A percentile compares a stretch with the other conserved stretches of the same genome.
These are phyloP conservation scores for Phyllosticta ampelicida DNA, from an alignment of 2,329 filamentous ascomycete genomes.

Conservation along the genomic window DNA sequence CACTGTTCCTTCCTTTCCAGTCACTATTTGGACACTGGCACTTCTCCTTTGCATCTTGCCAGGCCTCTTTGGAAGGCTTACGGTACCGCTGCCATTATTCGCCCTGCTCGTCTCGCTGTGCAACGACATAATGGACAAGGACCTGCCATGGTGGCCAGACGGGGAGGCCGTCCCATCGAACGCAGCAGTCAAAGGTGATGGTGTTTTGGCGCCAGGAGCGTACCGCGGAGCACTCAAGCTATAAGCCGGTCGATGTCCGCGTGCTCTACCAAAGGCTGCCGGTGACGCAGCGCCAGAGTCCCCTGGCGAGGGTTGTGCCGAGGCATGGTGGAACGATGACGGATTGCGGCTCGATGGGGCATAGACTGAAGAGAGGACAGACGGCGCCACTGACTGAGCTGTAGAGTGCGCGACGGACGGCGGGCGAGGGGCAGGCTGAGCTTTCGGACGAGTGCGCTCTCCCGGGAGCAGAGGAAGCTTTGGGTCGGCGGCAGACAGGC, in stretches of 20 bases:
- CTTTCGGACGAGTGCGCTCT: conserved; percentile 7
- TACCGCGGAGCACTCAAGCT: conserved; percentile 41
- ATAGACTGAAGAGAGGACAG: conserved; percentile 26
- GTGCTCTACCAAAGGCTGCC: conserved; percentile 9
- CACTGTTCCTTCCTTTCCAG: conserved; percentile 23
- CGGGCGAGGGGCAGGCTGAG: conserved; percentile 15
- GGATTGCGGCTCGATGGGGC: conserved; percentile 13
- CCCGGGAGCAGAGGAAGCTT: background rate
- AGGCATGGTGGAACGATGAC: conserved; percentile 16
- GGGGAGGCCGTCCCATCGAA: conserved; percentile 18
- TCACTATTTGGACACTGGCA: conserved; percentile 67
- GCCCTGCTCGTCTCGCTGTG: conserved; percentile 5
- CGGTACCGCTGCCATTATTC: background rate
- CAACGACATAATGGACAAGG: conserved; percentile 40
- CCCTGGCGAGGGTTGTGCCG: background rate
- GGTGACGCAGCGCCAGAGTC: conserved; percentile 4
- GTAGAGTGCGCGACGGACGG: conserved; percentile 15
- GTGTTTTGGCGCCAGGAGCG: conserved; percentile 1
- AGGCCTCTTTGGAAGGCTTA: conserved; percentile 33
- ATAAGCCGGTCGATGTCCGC: conserved; percentile 57
- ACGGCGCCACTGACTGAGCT: conserved; percentile 19
- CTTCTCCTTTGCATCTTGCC: conserved; percentile 62
- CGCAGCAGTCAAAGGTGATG: conserved; percentile 6
- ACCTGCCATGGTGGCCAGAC: conserved; percentile 31
- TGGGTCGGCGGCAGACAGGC: conserved; percentile 16